Conservation (phyloP, 1,139 yeast species). For the Lodderomyces metapsilosis region DNA sequence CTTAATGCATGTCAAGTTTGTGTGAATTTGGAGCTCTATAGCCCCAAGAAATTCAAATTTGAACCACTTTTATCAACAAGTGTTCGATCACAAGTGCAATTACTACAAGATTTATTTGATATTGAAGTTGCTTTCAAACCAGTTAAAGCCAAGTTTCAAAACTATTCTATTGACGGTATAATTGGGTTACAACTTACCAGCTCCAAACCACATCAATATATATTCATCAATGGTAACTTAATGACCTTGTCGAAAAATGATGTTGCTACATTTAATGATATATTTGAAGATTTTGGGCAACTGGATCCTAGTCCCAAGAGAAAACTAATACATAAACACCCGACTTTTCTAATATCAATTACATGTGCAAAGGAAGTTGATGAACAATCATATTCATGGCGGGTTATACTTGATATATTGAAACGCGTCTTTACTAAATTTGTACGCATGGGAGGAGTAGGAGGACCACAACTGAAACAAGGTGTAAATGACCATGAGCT, state of each 20-base stretch:
- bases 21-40: slow-evolving; percentile 18
- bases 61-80: slow-evolving; percentile 8
- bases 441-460: slow-evolving; percentile 22
- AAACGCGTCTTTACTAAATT: slow-evolving; percentile 26
- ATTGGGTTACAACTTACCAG: slow-evolving; percentile 29
- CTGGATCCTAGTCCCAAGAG: slow-evolving; percentile 7
- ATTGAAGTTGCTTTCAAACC: slow-evolving; percentile 16
- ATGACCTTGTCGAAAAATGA: slow-evolving; percentile 22
- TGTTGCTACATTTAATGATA: slow-evolving; percentile 23
- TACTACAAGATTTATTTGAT: slow-evolving; percentile 10
- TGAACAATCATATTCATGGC: slow-evolving; percentile 21
- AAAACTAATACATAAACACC: slow-evolving; percentile 19
- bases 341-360: slow-evolving; percentile 39
- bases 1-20: slow-evolving; percentile 25
- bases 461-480: slow-evolving; percentile 7
- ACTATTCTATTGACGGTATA: slow-evolving; percentile 26
- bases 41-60: slow-evolving; percentile 10
- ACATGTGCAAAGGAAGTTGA: slow-evolving; percentile 34
- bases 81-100: slow-evolving; percentile 1
- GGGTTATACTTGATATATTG: slow-evolving; percentile 28
- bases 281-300: slow-evolving; percentile 20
- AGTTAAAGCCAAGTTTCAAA: slow-evolving; percentile 22
- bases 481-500: slow-evolving; percentile 1
- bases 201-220: slow-evolving; percentile 42
- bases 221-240: slow-evolving; percentile 46